Base-by-base conservation (phyloP, 2,329 filamentous ascomycete genomes). In the Fusarium verrucosum region DNA sequence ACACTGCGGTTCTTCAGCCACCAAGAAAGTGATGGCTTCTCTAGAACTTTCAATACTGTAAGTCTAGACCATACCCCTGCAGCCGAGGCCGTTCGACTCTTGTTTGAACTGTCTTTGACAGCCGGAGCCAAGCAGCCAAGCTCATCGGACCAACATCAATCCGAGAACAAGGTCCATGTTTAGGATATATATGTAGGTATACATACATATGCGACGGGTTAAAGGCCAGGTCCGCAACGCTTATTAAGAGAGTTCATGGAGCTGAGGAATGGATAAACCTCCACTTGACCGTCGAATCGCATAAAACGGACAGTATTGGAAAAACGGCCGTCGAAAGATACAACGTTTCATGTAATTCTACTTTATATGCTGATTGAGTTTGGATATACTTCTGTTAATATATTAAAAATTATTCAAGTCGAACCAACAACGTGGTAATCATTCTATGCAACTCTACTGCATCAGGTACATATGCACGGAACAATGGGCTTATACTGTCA, bases 241-340 rank as follows among this genome's bases (percentile, higher is more conserved):
- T 25, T n/a, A n/a, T n/a, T n/a, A n/a, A n/a, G n/a, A n/a, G 14
- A 46, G 41, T 50, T 38, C 38, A 23, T 42, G 58, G 49, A 66
- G 62, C 62, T 66, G 62, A 66, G 62, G 62, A 66, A 66, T 66
- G 52, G 51, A 66, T 66, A 66, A 47, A 44, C 37, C 50, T 61
- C 61, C 57, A 41, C 45, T 32, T 25, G 22, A 58, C 54, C 38
- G 43, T 53, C 36, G 26, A 52, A 42, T 55, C 38, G 37, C 41
- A 33, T 28, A 23, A 22, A n/a, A 37, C 40, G 26, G 26, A 51
- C 56, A 25, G 37, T 58, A 58, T 38, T 33, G 53, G 56, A 17
- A 58, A 58, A 38, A 58, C 40, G 23, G 36, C 47, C 56, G 41
- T 38, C 26, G 22, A 40, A 52, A 36, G 19, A 44, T 59, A 50